Evolutionary conservation across 495 filamentous ascomycete genomes (phyloP).

Genomic region (Mytilinidion resinicola): DNA sequence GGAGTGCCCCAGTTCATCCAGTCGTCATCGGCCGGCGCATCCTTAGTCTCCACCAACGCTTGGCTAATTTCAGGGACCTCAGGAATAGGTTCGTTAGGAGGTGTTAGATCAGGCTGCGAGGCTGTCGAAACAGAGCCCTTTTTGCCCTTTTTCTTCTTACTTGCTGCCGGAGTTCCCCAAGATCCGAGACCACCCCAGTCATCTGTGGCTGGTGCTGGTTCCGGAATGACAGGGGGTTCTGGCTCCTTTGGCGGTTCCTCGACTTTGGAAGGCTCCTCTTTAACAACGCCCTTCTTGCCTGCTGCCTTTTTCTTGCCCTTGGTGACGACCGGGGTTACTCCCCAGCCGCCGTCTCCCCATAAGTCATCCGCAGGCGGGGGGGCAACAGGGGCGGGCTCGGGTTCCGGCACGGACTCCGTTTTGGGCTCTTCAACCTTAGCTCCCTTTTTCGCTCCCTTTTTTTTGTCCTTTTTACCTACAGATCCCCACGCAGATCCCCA

Average conservation of each 20-base stretch:
- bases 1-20: conserved; percentile 6
- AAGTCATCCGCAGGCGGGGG: neutral
- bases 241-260: conserved; percentile 21
- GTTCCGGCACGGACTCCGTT: neutral
- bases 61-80: conserved; percentile 10
- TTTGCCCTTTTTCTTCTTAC: conserved; percentile 26
- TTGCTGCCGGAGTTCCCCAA: conserved; percentile 5
- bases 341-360: neutral
- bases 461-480: neutral
- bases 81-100: conserved; percentile 14
- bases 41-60: conserved; percentile 2
- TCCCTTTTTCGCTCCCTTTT: neutral
- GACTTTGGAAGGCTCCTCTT: conserved; percentile 19
- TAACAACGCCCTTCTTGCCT: conserved; percentile 20
- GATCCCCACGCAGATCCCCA: neutral
- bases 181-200: neutral
- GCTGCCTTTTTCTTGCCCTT: neutral
- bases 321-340: neutral
- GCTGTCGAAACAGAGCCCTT: conserved; percentile 24
- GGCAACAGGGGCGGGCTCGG: neutral
- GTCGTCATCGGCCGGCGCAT: neutral
- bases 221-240: conserved; percentile 8
- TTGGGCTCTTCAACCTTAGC: neutral
- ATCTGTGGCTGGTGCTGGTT: conserved; percentile 38
- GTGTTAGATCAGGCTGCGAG: conserved; percentile 12